These are phyloP conservation scores for Colletotrichum magnum DNA, from an alignment of 2,329 filamentous ascomycete species.

Conservation along the genomic window DNA sequence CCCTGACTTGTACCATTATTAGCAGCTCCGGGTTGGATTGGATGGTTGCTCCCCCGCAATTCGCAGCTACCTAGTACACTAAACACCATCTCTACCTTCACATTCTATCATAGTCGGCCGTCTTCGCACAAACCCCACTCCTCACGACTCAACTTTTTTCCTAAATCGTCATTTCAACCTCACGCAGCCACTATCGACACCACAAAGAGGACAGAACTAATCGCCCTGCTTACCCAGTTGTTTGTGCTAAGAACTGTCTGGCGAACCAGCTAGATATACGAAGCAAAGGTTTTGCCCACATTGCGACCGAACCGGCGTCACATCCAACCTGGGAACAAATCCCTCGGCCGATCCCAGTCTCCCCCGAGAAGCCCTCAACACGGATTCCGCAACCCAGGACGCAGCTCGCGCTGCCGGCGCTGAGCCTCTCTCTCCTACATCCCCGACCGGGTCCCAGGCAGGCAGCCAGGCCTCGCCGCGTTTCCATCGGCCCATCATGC, in stretches of 20 bases:
- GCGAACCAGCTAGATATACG: too few species aligned
- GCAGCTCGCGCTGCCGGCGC: constrained; percentile 51
- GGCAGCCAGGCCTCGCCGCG: constrained; percentile 49
- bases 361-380: constrained; percentile 53
- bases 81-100: constrained; percentile 27
- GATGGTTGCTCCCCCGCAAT: constrained; percentile 35
- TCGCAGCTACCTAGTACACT: constrained; percentile 3
- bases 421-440: constrained; percentile 44
- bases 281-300: background rate
- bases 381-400: constrained; percentile 57
- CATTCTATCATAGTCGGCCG: constrained; percentile 36
- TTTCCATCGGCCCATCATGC: constrained; percentile 69
- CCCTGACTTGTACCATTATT: too few species aligned
- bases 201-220: too few species aligned
- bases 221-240: too few species aligned
- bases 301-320: background rate
- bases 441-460: constrained; percentile 42
- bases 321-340: background rate
- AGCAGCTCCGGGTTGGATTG: background rate
- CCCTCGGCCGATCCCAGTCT: background rate
- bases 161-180: background rate
- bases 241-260: too few species aligned
- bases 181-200: too few species aligned
- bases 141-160: constrained; percentile 16
- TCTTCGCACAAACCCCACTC: constrained; percentile 28